Evolutionary conservation across 1,284 basidiomycete species (phyloP), one percentile per base, ranked within the genome.

Genomic region (Irpex rosettiformis): DNA sequence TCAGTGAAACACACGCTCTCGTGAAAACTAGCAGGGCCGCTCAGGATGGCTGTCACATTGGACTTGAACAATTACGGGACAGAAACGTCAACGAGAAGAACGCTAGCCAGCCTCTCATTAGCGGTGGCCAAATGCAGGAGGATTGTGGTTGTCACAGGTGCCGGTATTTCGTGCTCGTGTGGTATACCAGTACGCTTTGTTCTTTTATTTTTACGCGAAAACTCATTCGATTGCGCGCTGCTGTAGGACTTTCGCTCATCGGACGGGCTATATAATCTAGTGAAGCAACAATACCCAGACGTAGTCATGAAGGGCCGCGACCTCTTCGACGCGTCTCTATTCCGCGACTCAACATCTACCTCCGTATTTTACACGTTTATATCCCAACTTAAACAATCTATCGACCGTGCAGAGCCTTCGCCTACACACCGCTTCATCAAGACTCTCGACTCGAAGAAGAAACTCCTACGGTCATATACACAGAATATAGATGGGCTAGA

Each of bases 401-500:
- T 96, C 64, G 88, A 94, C 68, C 73, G 74, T 37, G 93, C 94
- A n/a, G 71, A 83, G 52, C 93, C 93, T 2, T 89, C 94, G 4
- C 82, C 85, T 1, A 97, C 96, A 3, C 96, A 98, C 72, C 81
- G 82, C 59, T 96, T 98, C 73, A 86, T 98, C 61, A 89, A 89
- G 67, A 88, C 85, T 4, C 83, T 98, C 0, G 91, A 96, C 65
- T 72, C 79, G 8, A 93, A 94, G 73, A 90, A 91, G 56, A 94
- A 91, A 68, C 77, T 98, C 1, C 74, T 96, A 28, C 85, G 95
- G 55, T 91, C 88, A 2, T 98, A 98, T 72, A 97, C 96, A 0
- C 95, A 97, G 73, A 98, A 97, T 69, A 95, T 98, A 54, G 96
- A 98, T 72, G 94, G 93, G 4, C 77, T 98, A 21, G 96, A 98